Evolutionary conservation across 371 early-diverging fungal species (phyloP), one percentile per base, ranked within the genome.

Genomic region (Dichotomocladium elegans): DNA sequence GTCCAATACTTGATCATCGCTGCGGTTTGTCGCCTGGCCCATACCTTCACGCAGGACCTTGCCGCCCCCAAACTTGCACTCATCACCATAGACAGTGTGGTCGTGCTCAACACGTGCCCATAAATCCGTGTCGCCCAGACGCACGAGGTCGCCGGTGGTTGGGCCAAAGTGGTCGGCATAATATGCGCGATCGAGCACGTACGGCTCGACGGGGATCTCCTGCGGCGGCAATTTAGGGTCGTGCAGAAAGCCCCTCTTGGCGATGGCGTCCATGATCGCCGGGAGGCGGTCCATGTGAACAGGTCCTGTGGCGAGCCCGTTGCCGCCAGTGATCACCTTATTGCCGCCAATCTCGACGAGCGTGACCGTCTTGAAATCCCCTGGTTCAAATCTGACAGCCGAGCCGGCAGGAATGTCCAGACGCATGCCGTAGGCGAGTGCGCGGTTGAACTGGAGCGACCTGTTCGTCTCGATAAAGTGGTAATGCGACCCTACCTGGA

Each of bases 401-500:
- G 85, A 77, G 24, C 88, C 90, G 1, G 90, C 91, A 2, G 95
- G 91, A 47, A 96, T 93, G 70, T 95, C 93, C 10, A 96, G 71
- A 3, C 94, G 81, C 57, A 80, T 79, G 9, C 94, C 95, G 63
- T 93, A 94, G 0, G 95, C 81, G 9, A 85, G 52, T 0, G 67
- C 72, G 10, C 96, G 88, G 65, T 95, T 94, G 74, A 96, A 94
- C 45, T 60, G 55, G 5, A 96, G 75, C 8, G 60, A 58, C 11
- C 83, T 77, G 67, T 96, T 95, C 45, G 88, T 79, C 64, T 96
- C 96, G 49, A 93, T 90, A 55, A 96, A 91, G 55, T 94, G 96
- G 68, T 83, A 95, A 74, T 96, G 96, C 0, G 92, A 92, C 1
- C 96, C 96, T 31, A 96, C 85, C 76, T 94, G 90, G 51, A 96